Conservation (phyloP, 2,329 filamentous ascomycete species). For the Rutstroemia sp. region DNA sequence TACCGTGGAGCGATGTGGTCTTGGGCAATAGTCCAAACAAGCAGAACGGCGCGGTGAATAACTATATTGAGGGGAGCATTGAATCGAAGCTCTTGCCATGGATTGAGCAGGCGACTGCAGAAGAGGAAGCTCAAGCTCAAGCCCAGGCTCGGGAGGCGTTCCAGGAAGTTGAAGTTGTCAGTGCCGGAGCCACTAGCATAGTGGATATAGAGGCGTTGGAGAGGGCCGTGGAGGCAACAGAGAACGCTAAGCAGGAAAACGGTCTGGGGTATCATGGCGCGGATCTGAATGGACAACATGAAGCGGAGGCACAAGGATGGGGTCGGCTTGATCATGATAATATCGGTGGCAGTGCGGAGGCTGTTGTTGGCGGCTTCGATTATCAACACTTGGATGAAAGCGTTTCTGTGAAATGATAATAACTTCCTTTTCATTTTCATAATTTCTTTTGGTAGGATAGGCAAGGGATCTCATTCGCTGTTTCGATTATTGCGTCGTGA, state of each 20-base stretch:
- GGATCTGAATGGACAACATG: background rate
- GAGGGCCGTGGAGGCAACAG: background rate
- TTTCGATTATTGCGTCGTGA: background rate
- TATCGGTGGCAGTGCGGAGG: background rate
- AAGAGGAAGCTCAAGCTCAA: slow-evolving; percentile 6
- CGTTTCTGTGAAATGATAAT: slow-evolving; percentile 4
- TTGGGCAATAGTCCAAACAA: slow-evolving; percentile 1
- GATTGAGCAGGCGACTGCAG: slow-evolving; percentile 7
- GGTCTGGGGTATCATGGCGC: background rate
- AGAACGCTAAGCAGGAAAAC: background rate
- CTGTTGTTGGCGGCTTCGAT: background rate
- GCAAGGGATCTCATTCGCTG: background rate
- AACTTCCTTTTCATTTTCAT: background rate
- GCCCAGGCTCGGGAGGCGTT: background rate
- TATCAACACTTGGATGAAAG: slow-evolving; percentile 7
- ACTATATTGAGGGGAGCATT: slow-evolving; percentile 5
- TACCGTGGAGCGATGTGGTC: slow-evolving; percentile 4
- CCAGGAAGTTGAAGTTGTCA: background rate
- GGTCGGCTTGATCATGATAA: background rate
- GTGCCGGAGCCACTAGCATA: background rate
- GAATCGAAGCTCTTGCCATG: slow-evolving; percentile 6
- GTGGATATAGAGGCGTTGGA: background rate
- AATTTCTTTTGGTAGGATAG: background rate
- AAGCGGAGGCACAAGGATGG: background rate
- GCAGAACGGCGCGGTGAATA: background rate